Evolutionary conservation across 192 early-diverging fungal species (phyloP).

Genomic region (Rhizophagus prolifer): DNA sequence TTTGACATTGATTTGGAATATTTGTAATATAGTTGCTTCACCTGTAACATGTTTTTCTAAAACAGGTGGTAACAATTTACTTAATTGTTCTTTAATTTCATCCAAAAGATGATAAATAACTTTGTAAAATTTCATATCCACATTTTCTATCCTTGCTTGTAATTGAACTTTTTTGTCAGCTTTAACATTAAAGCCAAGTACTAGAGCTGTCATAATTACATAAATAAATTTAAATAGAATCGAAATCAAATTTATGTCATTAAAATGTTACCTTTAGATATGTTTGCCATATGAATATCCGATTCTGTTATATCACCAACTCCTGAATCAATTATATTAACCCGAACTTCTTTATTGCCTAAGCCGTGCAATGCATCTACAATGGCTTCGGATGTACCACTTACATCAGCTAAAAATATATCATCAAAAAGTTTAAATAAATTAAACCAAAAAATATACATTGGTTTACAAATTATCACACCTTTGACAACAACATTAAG

Average conservation of each 20-base stretch:
- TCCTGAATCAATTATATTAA: constrained; percentile 72
- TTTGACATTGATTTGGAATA: constrained; percentile 85
- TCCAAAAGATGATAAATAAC: constrained; percentile 96
- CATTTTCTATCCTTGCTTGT: constrained; percentile 58
- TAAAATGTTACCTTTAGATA: constrained; percentile 24
- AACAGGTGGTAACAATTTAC: constrained; percentile 75
- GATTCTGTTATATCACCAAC: constrained; percentile 87
- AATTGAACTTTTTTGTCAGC: constrained; percentile 69
- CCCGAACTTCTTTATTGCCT: constrained; percentile 72
- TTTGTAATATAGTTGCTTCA: constrained; percentile 81
- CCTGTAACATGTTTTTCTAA: constrained; percentile 76
- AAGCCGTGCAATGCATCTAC: constrained; percentile 72
- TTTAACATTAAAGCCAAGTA: constrained; percentile 91
- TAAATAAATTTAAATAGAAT: not conserved
- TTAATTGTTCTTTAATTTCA: constrained; percentile 76
- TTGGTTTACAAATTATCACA: constrained; percentile 2
- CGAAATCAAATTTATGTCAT: not conserved
- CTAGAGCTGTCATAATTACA: constrained; percentile 42
- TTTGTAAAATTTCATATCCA: constrained; percentile 69
- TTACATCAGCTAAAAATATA: constrained; percentile 71
- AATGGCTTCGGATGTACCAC: constrained; percentile 90
- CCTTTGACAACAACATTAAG: constrained; percentile 72
- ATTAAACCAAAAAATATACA: constrained; percentile 6
- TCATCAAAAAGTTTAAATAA: constrained; percentile 12
- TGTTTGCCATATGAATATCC: constrained; percentile 76